These are phyloP conservation scores for Pontederia crassipes DNA, from an alignment of 176 grass and related monocot species.

Conservation along the genomic window DNA sequence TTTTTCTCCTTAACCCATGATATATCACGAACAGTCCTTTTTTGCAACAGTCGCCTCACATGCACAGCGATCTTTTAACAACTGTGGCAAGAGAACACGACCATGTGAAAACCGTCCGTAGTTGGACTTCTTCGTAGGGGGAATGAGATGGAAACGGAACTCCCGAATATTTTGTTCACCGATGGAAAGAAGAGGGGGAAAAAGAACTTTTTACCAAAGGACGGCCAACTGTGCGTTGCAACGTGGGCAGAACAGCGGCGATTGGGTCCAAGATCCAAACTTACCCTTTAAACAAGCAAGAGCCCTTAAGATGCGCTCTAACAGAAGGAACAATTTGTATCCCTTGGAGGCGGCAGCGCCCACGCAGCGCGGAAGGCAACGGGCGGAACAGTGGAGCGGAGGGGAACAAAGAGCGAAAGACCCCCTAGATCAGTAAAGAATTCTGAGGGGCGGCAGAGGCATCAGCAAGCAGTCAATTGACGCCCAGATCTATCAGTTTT, in stretches of 20 bases:
- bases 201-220: not conserved
- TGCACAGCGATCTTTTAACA: slow-evolving; percentile 3
- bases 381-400: not conserved
- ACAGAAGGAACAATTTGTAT: not conserved
- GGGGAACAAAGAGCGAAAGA: not conserved
- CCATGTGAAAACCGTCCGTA: slow-evolving; percentile 1
- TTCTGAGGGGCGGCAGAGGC: not conserved
- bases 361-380: slow-evolving; percentile 5
- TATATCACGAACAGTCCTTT: not conserved
- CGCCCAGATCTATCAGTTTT: no score
- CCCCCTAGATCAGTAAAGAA: slow-evolving; percentile 5
- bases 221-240: not conserved
- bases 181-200: not conserved
- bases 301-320: not conserved
- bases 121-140: not conserved
- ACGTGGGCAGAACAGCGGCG: not conserved
- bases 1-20: not conserved
- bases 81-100: not conserved
- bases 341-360: slow-evolving; percentile 5
- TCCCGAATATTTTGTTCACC: not conserved
- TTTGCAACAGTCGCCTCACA: slow-evolving; percentile 1
- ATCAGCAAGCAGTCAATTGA: not conserved
- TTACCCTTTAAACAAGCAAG: not conserved
- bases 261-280: not conserved
- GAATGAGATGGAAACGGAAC: not conserved